Conservation (phyloP, 78 protist genomes). For the Dictyostelium intermedium region DNA sequence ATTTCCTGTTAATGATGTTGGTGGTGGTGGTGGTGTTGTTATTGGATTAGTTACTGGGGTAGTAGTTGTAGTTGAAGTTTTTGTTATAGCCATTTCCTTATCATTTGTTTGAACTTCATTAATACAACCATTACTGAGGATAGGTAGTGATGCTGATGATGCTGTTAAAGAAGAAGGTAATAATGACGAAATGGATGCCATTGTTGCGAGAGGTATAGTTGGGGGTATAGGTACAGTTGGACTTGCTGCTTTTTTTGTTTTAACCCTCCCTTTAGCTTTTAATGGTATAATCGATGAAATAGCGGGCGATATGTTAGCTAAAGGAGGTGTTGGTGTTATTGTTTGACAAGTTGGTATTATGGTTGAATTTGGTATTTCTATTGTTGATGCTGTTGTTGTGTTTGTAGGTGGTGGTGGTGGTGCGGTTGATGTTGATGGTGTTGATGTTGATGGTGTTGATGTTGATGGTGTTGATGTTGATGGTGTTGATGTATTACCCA, state of each 20-base stretch:
- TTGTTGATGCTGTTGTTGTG: neutral
- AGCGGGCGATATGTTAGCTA: neutral
- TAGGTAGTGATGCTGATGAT: neutral
- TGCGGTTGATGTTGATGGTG: neutral
- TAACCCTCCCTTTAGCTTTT: neutral
- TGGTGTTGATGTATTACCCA: neutral
- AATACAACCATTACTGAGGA: too few relatives aligned
- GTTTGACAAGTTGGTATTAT: neutral
- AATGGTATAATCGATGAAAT: neutral
- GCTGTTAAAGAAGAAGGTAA: neutral
- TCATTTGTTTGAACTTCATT: neutral
- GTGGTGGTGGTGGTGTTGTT: neutral
- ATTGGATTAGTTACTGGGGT: neutral
- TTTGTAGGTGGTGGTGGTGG: neutral
- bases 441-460: neutral
- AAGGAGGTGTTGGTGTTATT: neutral
- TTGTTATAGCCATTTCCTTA: too few relatives aligned
- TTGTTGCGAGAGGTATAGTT: neutral
- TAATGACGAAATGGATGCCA: neutral
- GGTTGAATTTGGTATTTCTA: neutral
- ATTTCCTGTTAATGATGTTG: constrained; percentile 5
- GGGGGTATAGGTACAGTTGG: neutral
- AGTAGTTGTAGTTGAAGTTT: neutral
- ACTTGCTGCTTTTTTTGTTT: neutral
- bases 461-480: neutral